Evolutionary conservation across 352 stramenopile species (phyloP).

Genomic region (Hyaloperonospora brassicae): DNA sequence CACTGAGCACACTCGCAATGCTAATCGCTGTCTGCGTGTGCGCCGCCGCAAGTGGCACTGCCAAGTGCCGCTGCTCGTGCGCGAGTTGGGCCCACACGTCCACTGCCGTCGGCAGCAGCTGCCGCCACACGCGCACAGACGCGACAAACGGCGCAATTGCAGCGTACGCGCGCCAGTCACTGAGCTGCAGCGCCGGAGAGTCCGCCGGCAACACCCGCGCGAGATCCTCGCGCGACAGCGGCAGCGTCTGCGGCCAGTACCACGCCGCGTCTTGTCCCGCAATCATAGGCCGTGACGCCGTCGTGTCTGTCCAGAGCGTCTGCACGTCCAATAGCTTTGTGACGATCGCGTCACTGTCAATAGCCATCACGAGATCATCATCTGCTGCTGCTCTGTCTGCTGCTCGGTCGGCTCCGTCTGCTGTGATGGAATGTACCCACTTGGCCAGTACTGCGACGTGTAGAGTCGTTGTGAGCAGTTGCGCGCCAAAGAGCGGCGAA

Average conservation of each 20-base stretch:
- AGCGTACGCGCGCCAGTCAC: constrained; percentile 67
- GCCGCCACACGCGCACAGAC: constrained; percentile 40
- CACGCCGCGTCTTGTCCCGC: constrained; percentile 76
- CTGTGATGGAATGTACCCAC: constrained; percentile 27
- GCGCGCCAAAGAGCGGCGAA: constrained; percentile 41
- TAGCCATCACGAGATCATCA: constrained; percentile 69
- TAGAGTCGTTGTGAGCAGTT: constrained; percentile 51
- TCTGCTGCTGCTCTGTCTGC: constrained; percentile 22
- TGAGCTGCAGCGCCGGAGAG: constrained; percentile 33
- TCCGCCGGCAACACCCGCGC: constrained; percentile 29
- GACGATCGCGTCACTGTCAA: constrained; percentile 77
- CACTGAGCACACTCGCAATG: constrained; percentile 60
- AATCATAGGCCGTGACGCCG: constrained; percentile 44
- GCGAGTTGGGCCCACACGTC: constrained; percentile 46
- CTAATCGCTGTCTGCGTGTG: constrained; percentile 47
- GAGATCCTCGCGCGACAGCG: constrained; percentile 33
- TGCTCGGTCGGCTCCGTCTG: constrained; percentile 24
- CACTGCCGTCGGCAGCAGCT: constrained; percentile 43
- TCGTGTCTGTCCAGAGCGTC: constrained; percentile 61
- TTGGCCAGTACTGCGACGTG: constrained; percentile 46
- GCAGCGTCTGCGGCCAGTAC: constrained; percentile 56
- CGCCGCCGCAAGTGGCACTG: constrained; percentile 58
- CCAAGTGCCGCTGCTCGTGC: constrained; percentile 48
- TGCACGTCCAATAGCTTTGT: constrained; percentile 71
- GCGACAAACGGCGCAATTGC: constrained; percentile 66